A percentile compares a stretch with the other conserved stretches of the same genome.
These are phyloP conservation scores for Rubroboletus pulcherrimus DNA, from an alignment of 768 basidiomycete species.

Conservation along the genomic window DNA sequence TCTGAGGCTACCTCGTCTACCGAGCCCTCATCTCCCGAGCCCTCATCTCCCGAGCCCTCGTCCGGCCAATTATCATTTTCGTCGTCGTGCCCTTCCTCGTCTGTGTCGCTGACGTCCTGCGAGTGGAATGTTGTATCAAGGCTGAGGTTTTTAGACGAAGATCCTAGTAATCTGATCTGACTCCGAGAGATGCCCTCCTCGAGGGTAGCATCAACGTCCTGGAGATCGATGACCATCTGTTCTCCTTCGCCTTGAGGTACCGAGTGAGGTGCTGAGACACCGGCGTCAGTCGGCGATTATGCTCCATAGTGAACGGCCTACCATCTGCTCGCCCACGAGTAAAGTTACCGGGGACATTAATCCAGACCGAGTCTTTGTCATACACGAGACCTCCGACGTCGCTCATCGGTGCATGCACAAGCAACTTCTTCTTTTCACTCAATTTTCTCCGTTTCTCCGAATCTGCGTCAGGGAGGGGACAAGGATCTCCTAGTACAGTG, in stretches of 20 bases:
- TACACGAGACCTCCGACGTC: constrained; percentile 95
- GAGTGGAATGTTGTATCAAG: constrained; percentile 32
- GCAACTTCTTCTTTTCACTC: constrained; percentile 89
- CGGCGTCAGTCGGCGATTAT: background rate
- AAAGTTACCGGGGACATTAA: constrained; percentile 96
- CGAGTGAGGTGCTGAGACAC: constrained; percentile 53
- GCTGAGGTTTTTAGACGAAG: constrained; percentile 69
- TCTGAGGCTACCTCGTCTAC: constrained; percentile 2
- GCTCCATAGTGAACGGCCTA: constrained; percentile 28
- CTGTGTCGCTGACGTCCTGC: constrained; percentile 36
- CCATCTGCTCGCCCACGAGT: constrained; percentile 69
- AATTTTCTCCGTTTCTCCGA: constrained; percentile 89
- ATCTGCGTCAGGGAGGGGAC: constrained; percentile 87
- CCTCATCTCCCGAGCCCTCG: constrained; percentile 9
- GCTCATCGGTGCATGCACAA: constrained; percentile 98
- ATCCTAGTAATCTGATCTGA: constrained; percentile 78
- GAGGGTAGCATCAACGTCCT: constrained; percentile 79
- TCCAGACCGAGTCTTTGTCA: constrained; percentile 97
- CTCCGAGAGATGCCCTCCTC: constrained; percentile 79
- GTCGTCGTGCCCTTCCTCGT: constrained; percentile 27
- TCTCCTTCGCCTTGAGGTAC: constrained; percentile 90
- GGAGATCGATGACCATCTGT: constrained; percentile 95
- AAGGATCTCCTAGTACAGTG: constrained; percentile 83
- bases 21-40: background rate
- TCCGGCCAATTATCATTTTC: constrained; percentile 16